Evolutionary conservation across 768 basidiomycete genomes (phyloP).

Genomic region (Lentinula aciculospora): DNA sequence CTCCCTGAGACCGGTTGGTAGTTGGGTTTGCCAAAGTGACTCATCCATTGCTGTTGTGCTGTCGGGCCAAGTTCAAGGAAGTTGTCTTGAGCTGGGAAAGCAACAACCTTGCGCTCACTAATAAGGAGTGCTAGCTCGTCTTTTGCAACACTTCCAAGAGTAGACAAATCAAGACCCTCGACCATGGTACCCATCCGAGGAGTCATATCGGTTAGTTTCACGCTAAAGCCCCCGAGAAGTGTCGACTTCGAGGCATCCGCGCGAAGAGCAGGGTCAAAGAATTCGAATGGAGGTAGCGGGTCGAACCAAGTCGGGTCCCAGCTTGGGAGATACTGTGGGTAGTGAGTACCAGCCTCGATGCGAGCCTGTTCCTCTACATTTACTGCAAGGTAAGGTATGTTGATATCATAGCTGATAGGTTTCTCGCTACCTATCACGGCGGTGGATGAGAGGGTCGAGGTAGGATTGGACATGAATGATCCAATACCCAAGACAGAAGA

Average conservation of each 20-base stretch:
- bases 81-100: conserved; percentile 12
- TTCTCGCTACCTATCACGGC: neutral
- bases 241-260: conserved; percentile 11
- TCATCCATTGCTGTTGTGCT: conserved; percentile 1
- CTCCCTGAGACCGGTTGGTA: neutral
- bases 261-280: conserved; percentile 15
- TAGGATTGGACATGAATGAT: conserved; percentile 10
- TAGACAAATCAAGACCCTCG: conserved; percentile 10
- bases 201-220: conserved; percentile 8
- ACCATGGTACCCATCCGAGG: conserved; percentile 16
- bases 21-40: neutral
- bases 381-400: conserved; percentile 12
- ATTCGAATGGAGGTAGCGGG: conserved; percentile 12
- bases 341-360: neutral
- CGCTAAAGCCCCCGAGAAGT: conserved; percentile 3
- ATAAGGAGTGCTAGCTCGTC: conserved; percentile 16
- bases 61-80: conserved; percentile 14
- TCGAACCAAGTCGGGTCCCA: conserved; percentile 16
- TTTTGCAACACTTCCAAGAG: conserved; percentile 10
- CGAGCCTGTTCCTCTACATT: conserved; percentile 6
- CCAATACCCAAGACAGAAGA: too few relatives aligned
- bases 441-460: conserved; percentile 5
- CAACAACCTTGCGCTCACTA: conserved; percentile 15
- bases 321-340: conserved; percentile 14
- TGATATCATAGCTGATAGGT: conserved; percentile 15